Base-by-base conservation (phyloP, 768 basidiomycete genomes). In the Mrakia gelida region DNA sequence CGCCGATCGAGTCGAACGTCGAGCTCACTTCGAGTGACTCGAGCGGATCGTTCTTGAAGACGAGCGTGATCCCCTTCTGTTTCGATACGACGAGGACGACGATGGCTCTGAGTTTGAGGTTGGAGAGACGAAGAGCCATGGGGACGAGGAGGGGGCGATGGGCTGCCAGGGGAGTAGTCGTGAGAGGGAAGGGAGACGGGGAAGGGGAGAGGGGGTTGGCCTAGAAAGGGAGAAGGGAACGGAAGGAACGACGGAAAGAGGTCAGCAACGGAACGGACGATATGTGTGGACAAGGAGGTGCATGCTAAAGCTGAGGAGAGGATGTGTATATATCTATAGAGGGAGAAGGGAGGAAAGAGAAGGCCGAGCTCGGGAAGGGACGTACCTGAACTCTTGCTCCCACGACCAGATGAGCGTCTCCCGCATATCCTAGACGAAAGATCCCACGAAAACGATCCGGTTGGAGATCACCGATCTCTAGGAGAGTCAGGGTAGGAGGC, bases 21-120 rank as follows among this genome's bases (percentile, higher is more conserved):
- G 92, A 92, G 85, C 92, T 95, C 83, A 99, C 98, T 83, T 98
- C 93, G 74, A 99, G 95, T 80, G 94, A 93, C 85, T 99, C 95
- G 56, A 99, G 88, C 2, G 97, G 97, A 85, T 99, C 97, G 52
- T 97, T 98, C 86, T 98, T 98, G 90, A 99, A 99, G 34, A 98
- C 97, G 74, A 99, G 90, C 0, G 97, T 98, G 83, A 98, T 98
- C 62, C 97, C 97, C 83, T 98, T 98, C 83, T 95, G 93, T 81
- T 93, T 92, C 34, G 95, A 98, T 77, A 99, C 93, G 81, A 98
- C 95, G 77, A 99, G 90, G 80, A 98, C 95, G 81, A 99, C 92
- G 82, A 98, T 98, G 45, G 96, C 97, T 81, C 90, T 91, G 52
- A 99, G 91, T 80, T 90, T 91, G 86, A 99, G 93, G 83, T 93